Evolutionary conservation across 768 basidiomycete genomes (phyloP), one percentile per base, ranked within the genome.

Genomic region (Auricularia auricula-judae): DNA sequence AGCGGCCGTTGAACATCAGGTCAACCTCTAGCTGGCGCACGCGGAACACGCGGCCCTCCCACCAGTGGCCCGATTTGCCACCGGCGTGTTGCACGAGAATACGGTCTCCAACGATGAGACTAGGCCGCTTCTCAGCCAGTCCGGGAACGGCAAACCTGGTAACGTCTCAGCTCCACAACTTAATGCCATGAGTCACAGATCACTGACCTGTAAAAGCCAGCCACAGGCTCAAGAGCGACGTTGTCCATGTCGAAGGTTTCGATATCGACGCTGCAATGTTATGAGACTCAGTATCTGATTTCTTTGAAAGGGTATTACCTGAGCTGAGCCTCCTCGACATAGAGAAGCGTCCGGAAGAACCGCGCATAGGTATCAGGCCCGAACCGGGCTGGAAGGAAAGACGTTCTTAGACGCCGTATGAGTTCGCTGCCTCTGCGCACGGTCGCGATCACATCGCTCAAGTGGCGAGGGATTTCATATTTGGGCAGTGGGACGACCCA

Each of bases 61-160:
- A 84, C 85, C 84, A 87, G 34, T 77, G 77, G 0, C 79, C 81
- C 18, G 71, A 65, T 0, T 69, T 67, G 3, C 76, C 71, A 21
- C 76, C 78, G 33, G 11, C 36, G 11, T 56, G 76, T 67, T 81
- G 78, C 0, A 86, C 82, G 35, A 64, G 59, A 47, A 66, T 64
- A 0, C 73, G 72, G 74, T 73, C 69, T 77, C 86, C 85, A 36
- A 84, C 76, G 3, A 86, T 76, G 16, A 85, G 79, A 65, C 81
- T 81, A 0, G 84, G 82, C 1, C 84, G 75, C 64, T 83, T 84
- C 68, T 85, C 84, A 1, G 83, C 81, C 5, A 86, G 71, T 1
- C 83, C 84, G 14, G 81, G 79, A 34, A 82, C 78, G 36, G 69
- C 65, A 29, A 82, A 71, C 62, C 80, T 81, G n/a, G 63, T 18